Evolutionary conservation across 192 early-diverging fungal genomes (phyloP).

Genomic region (Mortierella antarctica): DNA sequence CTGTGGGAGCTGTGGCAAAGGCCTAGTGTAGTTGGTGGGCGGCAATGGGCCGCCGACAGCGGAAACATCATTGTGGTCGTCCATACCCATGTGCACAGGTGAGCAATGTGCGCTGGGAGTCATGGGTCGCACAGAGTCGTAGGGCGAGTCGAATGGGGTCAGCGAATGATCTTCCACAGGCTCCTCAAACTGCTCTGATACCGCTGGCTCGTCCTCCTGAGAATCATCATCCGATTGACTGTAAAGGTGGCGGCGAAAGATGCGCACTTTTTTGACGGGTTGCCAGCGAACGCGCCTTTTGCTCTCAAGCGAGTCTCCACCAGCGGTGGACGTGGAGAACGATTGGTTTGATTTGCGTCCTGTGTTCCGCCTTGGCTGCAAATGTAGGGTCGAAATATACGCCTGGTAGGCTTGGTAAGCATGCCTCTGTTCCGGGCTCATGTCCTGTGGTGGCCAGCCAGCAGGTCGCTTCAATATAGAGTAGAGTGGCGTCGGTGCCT

Average conservation of each 20-base stretch:
- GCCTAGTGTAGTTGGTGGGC: no score
- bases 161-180: background rate
- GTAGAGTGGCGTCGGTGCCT: background rate
- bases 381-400: background rate
- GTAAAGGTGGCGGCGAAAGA: slow-evolving; percentile 13
- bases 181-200: slow-evolving; percentile 2
- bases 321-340: background rate
- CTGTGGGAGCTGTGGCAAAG: no score
- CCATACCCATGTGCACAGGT: no score
- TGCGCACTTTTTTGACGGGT: slow-evolving; percentile 3
- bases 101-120: background rate
- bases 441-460: background rate
- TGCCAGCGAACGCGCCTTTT: slow-evolving; percentile 11
- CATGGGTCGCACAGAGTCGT: background rate
- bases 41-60: no score
- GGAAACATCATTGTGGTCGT: no score
- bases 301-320: background rate
- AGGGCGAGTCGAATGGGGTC: background rate
- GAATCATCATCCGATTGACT: background rate
- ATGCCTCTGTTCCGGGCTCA: background rate
- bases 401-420: slow-evolving; percentile 4
- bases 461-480: slow-evolving; percentile 13
- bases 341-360: background rate
- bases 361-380: background rate
- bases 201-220: background rate